A percentile compares a stretch with the other conserved stretches of the same genome.
Conservation (phyloP, 805 yeast genomes). For the Pachysolen tannophilus region DNA sequence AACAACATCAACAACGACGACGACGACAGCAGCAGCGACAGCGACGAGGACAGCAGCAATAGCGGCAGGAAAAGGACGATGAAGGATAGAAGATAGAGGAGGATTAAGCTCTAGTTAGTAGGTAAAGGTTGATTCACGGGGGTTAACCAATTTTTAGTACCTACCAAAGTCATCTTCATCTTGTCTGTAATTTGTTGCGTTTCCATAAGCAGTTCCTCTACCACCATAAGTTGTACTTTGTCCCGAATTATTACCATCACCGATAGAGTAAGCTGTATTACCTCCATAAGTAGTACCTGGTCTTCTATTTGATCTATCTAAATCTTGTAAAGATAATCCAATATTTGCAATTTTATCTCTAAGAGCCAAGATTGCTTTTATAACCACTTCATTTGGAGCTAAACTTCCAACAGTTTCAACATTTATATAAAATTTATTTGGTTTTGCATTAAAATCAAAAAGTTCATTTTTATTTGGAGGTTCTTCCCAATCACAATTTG, state of each 20-base stretch:
- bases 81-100: too few species aligned
- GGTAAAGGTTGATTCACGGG: too few species aligned
- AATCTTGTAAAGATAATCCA: conserved; percentile 55
- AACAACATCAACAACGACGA: too few species aligned
- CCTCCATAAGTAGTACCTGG: conserved; percentile 29
- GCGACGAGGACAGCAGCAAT: too few species aligned
- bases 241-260: conserved; percentile 19
- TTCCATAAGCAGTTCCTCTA: conserved; percentile 20
- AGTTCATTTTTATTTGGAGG: conserved; percentile 82
- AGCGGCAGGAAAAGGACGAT: too few species aligned
- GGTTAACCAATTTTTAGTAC: conserved; percentile 2
- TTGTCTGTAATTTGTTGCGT: neutral
- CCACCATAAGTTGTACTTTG: conserved; percentile 25
- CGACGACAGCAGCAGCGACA: too few species aligned
- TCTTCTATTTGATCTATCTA: conserved; percentile 36
- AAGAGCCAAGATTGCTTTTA: conserved; percentile 74
- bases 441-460: conserved; percentile 79
- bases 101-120: too few species aligned
- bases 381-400: conserved; percentile 82
- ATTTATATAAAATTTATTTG: conserved; percentile 75
- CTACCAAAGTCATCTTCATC: conserved; percentile 12
- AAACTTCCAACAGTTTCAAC: conserved; percentile 91
- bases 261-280: conserved; percentile 30
- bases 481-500: conserved; percentile 93
- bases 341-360: conserved; percentile 89